Conservation (phyloP, 2,329 filamentous ascomycete species). For the Colletotrichum graminicola region DNA sequence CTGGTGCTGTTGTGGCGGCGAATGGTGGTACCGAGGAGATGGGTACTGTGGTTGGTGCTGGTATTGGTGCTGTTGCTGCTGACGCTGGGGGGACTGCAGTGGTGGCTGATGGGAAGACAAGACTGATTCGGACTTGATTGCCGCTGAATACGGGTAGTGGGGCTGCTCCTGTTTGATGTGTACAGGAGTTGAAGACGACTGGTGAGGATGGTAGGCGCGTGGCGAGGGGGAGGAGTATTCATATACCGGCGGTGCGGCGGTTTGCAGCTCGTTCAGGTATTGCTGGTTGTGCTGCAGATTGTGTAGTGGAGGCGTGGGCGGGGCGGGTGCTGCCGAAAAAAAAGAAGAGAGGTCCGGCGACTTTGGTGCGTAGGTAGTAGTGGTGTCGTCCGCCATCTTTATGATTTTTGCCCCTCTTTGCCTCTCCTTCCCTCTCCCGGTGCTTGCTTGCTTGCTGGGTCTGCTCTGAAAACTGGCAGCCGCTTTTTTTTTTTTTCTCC, state of each 20-base stretch:
- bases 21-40: constrained; percentile 43
- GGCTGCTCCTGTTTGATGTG: constrained; percentile 42
- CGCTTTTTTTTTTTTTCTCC: constrained; percentile 28
- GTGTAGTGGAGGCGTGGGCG: constrained; percentile 47
- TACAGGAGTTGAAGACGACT: constrained; percentile 40
- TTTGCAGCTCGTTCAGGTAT: constrained; percentile 33
- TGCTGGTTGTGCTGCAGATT: constrained; percentile 47
- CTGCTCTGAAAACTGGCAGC: constrained; percentile 35
- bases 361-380: constrained; percentile 66
- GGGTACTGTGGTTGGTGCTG: constrained; percentile 45
- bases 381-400: constrained; percentile 62
- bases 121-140: constrained; percentile 36
- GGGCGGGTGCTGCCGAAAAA: constrained; percentile 54
- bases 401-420: constrained; percentile 5
- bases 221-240: constrained; percentile 40
- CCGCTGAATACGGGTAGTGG: constrained; percentile 42
- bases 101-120: constrained; percentile 35
- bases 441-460: constrained; percentile 16
- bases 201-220: constrained; percentile 39
- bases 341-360: constrained; percentile 71
- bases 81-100: constrained; percentile 48
- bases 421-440: constrained; percentile 9
- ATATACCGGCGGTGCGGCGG: constrained; percentile 40
- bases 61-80: constrained; percentile 50
- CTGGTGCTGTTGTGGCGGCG: constrained; percentile 44